phyloP scores from a whole-genome alignment of 1,284 basidiomycete genomes.

The Tetrapyrgos nigripes region DNA sequence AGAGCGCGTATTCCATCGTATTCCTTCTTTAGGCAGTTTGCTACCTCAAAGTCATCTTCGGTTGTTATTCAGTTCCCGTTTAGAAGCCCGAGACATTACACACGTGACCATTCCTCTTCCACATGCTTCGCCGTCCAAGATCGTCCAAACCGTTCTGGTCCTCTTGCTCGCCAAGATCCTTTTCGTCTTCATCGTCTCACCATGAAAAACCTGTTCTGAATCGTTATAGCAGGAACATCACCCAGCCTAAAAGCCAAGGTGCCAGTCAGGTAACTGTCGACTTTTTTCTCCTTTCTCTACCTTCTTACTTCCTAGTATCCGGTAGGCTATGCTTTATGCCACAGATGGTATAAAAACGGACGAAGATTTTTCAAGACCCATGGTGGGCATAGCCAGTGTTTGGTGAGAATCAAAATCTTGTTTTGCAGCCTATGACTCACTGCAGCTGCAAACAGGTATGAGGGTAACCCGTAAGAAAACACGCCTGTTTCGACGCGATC shows the following conservation, averaged over 20 bases:
- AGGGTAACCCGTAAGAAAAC: conserved; percentile 81
- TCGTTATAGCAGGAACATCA: conserved; percentile 83
- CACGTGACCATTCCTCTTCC: neutral
- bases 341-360: conserved; percentile 86
- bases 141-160: conserved; percentile 5
- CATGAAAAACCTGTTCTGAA: conserved; percentile 72
- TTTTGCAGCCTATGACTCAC: conserved; percentile 12
- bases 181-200: conserved; percentile 46
- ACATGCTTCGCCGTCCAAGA: conserved; percentile 10
- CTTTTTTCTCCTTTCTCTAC: conserved; percentile 11
- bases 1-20: no score
- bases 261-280: conserved; percentile 80
- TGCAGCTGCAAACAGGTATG: conserved; percentile 66
- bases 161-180: conserved; percentile 38
- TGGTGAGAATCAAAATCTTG: conserved; percentile 65
- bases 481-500: conserved; percentile 8
- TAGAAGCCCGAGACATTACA: neutral
- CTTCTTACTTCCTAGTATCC: conserved; percentile 11
- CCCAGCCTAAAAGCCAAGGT: conserved; percentile 91
- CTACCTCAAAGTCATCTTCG: neutral
- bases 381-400: conserved; percentile 95
- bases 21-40: no score
- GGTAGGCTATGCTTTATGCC: conserved; percentile 94
- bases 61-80: neutral
- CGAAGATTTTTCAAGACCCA: conserved; percentile 89